Base-by-base conservation (phyloP, 2,329 filamentous ascomycete species). In the Plenodomus tracheiphilus region DNA sequence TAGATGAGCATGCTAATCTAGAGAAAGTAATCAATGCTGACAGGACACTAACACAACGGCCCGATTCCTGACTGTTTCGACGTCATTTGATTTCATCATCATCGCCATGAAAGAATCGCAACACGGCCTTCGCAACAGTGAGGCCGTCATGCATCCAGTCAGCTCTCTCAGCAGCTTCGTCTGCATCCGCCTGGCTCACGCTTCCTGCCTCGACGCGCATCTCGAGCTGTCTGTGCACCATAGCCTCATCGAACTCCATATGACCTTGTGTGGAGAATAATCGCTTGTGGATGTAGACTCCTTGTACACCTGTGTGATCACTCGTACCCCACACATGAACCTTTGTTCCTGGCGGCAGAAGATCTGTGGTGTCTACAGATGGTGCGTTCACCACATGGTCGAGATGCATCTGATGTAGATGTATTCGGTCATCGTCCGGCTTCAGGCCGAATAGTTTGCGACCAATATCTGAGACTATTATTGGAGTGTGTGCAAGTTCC, bases 241-340 rank as follows among this genome's bases (percentile, higher is more conserved):
- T 76, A 17, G 69, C 60, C 65, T 77, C 74, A 50, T 78, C 72
- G 46, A 78, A 77, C 17, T 75, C 75, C 58, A 79, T 60, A 54
- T 79, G 76, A 1, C 76, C 77, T 49, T 79, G 76, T 2, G 67
- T 74, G 1, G 77, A 76, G 46, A 79, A 79, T n/a, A 78, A 47
- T 16, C 75, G 59, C 45, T 74, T 73, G 13, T 61, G 61, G 20
- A 79, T 73, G 49, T 78, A 79, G 18, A 78, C 55, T 0, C 76
- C 76, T 51, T 79, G 77, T 0, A 79, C 69, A 9, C 66, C 59
- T 0, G 75, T 78, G 48, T 76, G 73, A 8, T 74, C 72, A n/a
- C 71, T 75, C 17, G 64, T 71, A 2, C 74, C 77, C 76, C 76
- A 79, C 36, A 81, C 74, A 25, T 81, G 72, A 1, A 85, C 74